Evolutionary conservation across 2,329 filamentous ascomycete species (phyloP).

Genomic region (Aspergillus fijiensis): DNA sequence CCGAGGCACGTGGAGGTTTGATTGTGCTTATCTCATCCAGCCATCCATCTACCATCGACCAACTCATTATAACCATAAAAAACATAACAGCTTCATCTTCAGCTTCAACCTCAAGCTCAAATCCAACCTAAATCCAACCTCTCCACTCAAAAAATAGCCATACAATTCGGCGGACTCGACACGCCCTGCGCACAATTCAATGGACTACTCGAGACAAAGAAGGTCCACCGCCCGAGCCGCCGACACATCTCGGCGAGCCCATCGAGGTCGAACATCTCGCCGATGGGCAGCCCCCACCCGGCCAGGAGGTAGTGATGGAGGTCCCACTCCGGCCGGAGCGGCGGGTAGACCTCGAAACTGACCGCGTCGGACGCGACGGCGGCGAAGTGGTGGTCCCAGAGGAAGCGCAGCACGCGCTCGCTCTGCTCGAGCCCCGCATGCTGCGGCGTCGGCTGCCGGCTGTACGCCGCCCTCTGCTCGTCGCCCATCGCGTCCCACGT

Average conservation of each 20-base stretch:
- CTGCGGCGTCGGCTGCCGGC: slow-evolving; percentile 30
- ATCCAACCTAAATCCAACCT: too few relatives aligned
- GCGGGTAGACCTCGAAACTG: slow-evolving; percentile 55
- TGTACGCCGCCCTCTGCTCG: slow-evolving; percentile 30
- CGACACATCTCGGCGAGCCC: slow-evolving; percentile 34
- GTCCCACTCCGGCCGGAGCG: slow-evolving; percentile 34
- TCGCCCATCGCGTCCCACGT: slow-evolving; percentile 36
- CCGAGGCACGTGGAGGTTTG: neutral
- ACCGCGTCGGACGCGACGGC: slow-evolving; percentile 61
- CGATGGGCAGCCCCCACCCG: slow-evolving; percentile 41
- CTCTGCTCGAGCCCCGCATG: slow-evolving; percentile 42
- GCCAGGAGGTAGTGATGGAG: slow-evolving; percentile 39
- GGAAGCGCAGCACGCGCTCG: slow-evolving; percentile 52
- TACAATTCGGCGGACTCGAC: slow-evolving; percentile 45
- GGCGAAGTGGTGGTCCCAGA: slow-evolving; percentile 60
- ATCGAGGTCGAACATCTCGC: slow-evolving; percentile 44
- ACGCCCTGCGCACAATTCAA: slow-evolving; percentile 42
- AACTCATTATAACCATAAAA: too few relatives aligned
- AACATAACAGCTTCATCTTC: too few relatives aligned
- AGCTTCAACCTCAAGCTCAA: too few relatives aligned
- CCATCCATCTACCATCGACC: neutral
- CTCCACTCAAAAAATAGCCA: slow-evolving; percentile 41
- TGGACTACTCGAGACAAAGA: slow-evolving; percentile 42
- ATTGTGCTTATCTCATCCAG: neutral
- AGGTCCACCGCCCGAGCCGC: slow-evolving; percentile 36